Evolutionary conservation across 176 grass and related monocot species (phyloP), one percentile per base, ranked within the genome.

Genomic region (Otatea glauca): DNA sequence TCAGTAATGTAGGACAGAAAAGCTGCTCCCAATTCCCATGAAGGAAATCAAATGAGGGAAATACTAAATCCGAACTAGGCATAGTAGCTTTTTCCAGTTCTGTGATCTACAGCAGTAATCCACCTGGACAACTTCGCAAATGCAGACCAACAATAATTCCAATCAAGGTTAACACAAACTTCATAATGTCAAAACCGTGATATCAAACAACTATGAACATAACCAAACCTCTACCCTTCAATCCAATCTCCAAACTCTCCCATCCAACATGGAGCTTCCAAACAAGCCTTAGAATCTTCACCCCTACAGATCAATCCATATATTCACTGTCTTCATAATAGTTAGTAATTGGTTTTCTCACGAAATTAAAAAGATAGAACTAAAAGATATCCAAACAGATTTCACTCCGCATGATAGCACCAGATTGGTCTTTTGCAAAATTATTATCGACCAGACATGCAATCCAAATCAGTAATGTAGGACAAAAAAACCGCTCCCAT

Each of bases 151-250:
- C 34, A 60, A 84, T 13, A 84, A 65, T 38, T 83, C 56, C 56
- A 63, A 81, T 29, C 8, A 58, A 15, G 20, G 12, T 21, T 27
- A 56, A 58, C 42, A 48, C 11, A 50, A 35, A 74, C 44, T 29
- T 29, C 29, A 29, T 29, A 29, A 29, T 29, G 45, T 32, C 3
- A 61, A 21, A 1, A 61, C 34, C 23, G 21, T 25, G 6, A 50
- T 29, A 49, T 49, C 42, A 41, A 62, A 38, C 18, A n/a, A 5
- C 56, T 42, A 51, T 51, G 58, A 50, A 74, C 42, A 24, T 9
- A 81, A 42, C 12, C 41, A 83, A 83, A 74, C 70, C 13, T 74
- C 42, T 63, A 61, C 23, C 39, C 43, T 65, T 65, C 27, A 16
- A 64, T 63, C 20, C 69, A 23, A 65, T 79, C 7, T 65, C 32